Evolutionary conservation across 371 early-diverging fungal genomes (phyloP).

Genomic region (Actinomortierella ambigua): DNA sequence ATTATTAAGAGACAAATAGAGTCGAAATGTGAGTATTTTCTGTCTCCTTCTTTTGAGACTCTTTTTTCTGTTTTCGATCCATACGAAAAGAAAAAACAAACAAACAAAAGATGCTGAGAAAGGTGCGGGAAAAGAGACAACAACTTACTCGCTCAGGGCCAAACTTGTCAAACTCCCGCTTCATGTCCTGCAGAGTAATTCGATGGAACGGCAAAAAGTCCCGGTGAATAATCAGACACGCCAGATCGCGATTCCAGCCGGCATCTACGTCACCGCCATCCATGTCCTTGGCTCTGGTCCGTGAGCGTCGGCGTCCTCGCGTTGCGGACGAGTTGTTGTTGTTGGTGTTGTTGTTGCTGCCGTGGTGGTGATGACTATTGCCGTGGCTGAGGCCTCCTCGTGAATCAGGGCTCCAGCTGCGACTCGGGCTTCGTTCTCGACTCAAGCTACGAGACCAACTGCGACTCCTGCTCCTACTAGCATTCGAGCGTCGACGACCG

Average conservation of each 20-base stretch:
- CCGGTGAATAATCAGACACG: constrained; percentile 57
- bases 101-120: too few species aligned
- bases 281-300: constrained; percentile 35
- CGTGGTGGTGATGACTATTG: too few species aligned
- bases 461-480: constrained; percentile 47
- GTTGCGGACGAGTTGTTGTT: constrained; percentile 2
- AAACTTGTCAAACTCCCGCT: constrained; percentile 42
- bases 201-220: constrained; percentile 59
- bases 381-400: constrained; percentile 45
- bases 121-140: constrained; percentile 47
- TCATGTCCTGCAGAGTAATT: constrained; percentile 54
- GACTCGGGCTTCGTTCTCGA: constrained; percentile 51
- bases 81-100: constrained; percentile 8
- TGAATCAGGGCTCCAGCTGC: constrained; percentile 40
- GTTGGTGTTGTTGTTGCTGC: too few species aligned
- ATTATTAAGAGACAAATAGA: background rate
- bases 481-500: constrained; percentile 8
- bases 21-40: background rate
- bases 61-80: background rate
- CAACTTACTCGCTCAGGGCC: constrained; percentile 46
- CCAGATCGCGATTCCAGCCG: constrained; percentile 44
- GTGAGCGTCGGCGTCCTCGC: background rate
- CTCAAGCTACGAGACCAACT: constrained; percentile 51
- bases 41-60: background rate
- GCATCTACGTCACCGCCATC: constrained; percentile 18